These are phyloP conservation scores for Phyllosticta citriasiana DNA, from an alignment of 2,329 filamentous ascomycete genomes.

Conservation along the genomic window DNA sequence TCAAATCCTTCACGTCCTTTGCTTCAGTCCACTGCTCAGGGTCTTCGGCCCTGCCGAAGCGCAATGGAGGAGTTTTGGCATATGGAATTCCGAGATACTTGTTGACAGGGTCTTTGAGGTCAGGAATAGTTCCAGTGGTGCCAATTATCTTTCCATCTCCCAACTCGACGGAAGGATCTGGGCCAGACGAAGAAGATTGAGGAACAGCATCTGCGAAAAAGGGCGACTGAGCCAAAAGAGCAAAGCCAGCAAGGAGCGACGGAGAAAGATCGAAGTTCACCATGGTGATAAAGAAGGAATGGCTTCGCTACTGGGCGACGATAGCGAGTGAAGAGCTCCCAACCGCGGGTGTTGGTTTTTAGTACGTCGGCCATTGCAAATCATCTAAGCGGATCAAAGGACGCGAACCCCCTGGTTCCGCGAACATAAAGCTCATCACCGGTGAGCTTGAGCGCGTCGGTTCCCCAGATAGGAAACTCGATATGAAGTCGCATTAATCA, in stretches of 20 bases:
- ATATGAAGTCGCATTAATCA: not conserved
- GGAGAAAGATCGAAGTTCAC: not conserved
- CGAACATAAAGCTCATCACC: not conserved
- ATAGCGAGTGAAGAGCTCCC: not conserved
- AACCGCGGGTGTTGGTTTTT: not conserved
- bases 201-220: not conserved
- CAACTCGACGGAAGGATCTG: not conserved
- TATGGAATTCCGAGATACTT: conserved; percentile 25
- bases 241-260: not conserved
- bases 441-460: not conserved
- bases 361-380: not conserved
- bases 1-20: conserved; percentile 17
- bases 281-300: not conserved
- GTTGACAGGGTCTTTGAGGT: conserved; percentile 16
- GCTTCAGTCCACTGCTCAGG: conserved; percentile 14
- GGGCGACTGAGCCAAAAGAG: not conserved
- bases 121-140: conserved; percentile 17
- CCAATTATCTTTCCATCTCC: conserved; percentile 17
- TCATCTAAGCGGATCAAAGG: not conserved
- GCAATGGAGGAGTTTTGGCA: conserved; percentile 16
- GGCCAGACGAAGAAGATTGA: not conserved
- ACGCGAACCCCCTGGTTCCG: not conserved
- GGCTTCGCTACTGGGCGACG: not conserved
- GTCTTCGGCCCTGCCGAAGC: conserved; percentile 18
- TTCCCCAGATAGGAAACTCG: not conserved